Base-by-base conservation (phyloP, 768 basidiomycete species). In the Chalciporus pseudorubinellus region DNA sequence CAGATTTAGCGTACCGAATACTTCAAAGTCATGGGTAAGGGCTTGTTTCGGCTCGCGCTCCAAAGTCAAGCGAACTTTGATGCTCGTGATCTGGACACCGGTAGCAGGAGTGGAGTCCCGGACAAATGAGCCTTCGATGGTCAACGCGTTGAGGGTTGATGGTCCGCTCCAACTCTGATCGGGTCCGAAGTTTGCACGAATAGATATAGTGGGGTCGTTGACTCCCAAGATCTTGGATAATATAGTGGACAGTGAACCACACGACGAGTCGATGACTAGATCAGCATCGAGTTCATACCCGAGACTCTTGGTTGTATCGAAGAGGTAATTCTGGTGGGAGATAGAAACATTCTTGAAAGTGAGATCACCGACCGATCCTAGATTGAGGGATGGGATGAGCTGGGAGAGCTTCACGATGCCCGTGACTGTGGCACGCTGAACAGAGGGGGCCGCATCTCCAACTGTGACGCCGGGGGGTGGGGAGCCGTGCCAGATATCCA, bases 301-400 rank as follows among this genome's bases (percentile, higher is more conserved):
- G 11, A 51, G 28, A 26, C 18, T 14, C 39, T 40, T 45, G 9
- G 44, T 40, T n/a, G 50, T 26, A 33, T 51, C 44, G 29, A 24
- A 51, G 19, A 22, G 36, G 44, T 51, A 51, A n/a, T 51, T 51
- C 36, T 51, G 50, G 31, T 51, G 50, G 44, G 20, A 51, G 40
- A 51, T 46, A n/a, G 50, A 46, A 24, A 46, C 29, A 16, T 51
- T 41, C 40, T 46, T 21, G 20, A 51, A 40, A 34, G 20, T 34
- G 38, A 51, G 39, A 34, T 51, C 31, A n/a, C 50, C 44, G 29
- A 8, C 7, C 4, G 16, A 49, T 14, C 19, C n/a, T 5, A 12
- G n/a, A 3, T 11, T n/a, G 21, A 51, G 44, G 2, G 50, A 41
- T 3, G 44, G 50, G 31, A 51, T 39, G 29, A 51, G 39, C 18